These are phyloP conservation scores for Dothideomycetes sp. DNA, from an alignment of 2,329 filamentous ascomycete species.

Conservation along the genomic window DNA sequence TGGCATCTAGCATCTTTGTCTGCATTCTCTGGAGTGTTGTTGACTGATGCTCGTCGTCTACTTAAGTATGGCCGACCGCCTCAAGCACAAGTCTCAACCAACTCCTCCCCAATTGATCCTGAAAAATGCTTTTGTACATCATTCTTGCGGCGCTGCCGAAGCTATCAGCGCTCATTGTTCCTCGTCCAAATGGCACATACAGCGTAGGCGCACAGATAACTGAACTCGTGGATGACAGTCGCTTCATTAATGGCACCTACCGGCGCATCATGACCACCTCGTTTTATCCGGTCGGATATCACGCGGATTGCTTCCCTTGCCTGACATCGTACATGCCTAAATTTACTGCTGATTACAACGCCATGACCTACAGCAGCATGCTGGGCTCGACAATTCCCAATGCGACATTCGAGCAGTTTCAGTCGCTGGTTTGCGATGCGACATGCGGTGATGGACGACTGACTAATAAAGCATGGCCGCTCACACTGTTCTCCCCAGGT, in stretches of 20 bases:
- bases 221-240: not conserved
- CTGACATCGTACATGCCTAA: not conserved
- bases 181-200: not conserved
- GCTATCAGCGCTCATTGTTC: not conserved
- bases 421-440: not conserved
- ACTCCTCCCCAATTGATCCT: too few relatives aligned
- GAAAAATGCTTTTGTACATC: not conserved
- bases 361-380: not conserved
- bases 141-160: not conserved
- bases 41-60: too few relatives aligned
- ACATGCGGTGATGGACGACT: not conserved
- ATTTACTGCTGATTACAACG: not conserved
- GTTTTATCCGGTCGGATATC: not conserved
- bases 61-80: too few relatives aligned
- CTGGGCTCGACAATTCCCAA: not conserved
- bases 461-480: not conserved
- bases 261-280: not conserved
- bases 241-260: not conserved
- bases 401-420: not conserved
- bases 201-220: not conserved
- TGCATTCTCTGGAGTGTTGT: too few relatives aligned
- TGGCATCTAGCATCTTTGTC: too few relatives aligned
- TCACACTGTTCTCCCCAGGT: conserved; percentile 34
- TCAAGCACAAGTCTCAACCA: too few relatives aligned
- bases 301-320: not conserved